Evolutionary conservation across 1,284 basidiomycete species (phyloP), one percentile per base, ranked within the genome.

Genomic region (Moniliophthora roreri): DNA sequence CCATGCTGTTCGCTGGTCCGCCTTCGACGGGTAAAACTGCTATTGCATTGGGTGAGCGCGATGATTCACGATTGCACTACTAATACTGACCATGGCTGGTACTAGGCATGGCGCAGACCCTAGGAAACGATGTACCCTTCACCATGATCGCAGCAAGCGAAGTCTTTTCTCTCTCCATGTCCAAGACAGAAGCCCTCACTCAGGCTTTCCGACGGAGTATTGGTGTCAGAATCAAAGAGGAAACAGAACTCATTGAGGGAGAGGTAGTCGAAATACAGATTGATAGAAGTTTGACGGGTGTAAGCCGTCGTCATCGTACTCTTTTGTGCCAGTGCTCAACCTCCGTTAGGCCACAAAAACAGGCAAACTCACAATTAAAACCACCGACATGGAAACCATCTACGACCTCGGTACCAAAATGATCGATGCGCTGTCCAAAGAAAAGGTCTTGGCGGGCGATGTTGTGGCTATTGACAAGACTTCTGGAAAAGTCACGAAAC

Each of bases 241-340:
- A 99, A 76, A 93, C 92, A 2, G 96, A 99, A 69, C 83, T 98
- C 44, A 95, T 99, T 58, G 94, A 98, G 69, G 96, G 97, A 55
- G 97, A 99, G 70, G 94, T 99, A 1, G 95, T 99, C 9, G 96
- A 99, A 73, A 95, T 99, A 62, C 95, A 98, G 70, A 96, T 99
- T 62, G 95, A 99, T 77, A 81, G 96, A 44, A 96, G 93, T 73
- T 76, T 99, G 49, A 98, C 96, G 42, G 97, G 97, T 28, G 94
- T 95, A 63, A 65, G 91, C 81, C n/a, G 48, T 44, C 13, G 34
- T 45, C 44, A 51, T 62, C 52, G 21, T 49, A 52, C 41, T 10
- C 28, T 42, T 39, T 49, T 35, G 13, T 39, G 38, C 18, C 49
- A 28, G 3, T 10, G 24, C 34, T 54, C 21, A 34, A 44, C n/a